Evolutionary conservation across 345 rosid species (phyloP), one percentile per base, ranked within the genome.

Genomic region (Linum tenue): DNA sequence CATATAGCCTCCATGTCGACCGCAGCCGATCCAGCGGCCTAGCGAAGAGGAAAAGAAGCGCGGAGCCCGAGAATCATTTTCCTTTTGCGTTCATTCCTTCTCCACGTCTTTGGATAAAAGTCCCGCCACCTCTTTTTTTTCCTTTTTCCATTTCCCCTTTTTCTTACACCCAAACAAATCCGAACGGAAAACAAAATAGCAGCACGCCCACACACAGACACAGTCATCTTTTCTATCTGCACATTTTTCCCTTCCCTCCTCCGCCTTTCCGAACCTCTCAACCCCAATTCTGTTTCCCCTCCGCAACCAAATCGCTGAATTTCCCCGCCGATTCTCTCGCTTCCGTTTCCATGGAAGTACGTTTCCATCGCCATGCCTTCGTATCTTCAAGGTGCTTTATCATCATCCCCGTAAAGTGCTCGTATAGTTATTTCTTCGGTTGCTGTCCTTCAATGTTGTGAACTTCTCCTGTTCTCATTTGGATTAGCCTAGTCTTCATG

Each of bases 341-440:
- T 56, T 48, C 17, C 10, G 3, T 51, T n/a, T 63, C 48, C 65
- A 87, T 87, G 95, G 91, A 80, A 39, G 78, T 81, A 68, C 82
- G 80, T 79, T 63, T 89, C 67, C 81, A 72, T 43, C 77, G 78
- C 15, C 74, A 72, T 39, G 61, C 76, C 77, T 78, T 74, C 75
- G 22, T 79, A 58, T 66, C 86, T 44, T 76, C 82, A 60, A 81
- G 96, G 96, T 85, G 39, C 53, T 15, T 48, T 48, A 48, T 48
- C 50, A 5, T 11, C 50, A 11, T 43, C 50, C 50, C 50, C 6
- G 14, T 15, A 6, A 48, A 48, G 14, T 43, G 53, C 14, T 48
- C 15, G 9, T 3, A 48, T 10, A 1, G 53, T 9, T 15, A 9
- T 48, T 48, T 48, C 53, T 48, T 48, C 53, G 14, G 14, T 48